Base-by-base conservation (phyloP, 2,329 filamentous ascomycete genomes). In the Colletotrichum chrysophilum region DNA sequence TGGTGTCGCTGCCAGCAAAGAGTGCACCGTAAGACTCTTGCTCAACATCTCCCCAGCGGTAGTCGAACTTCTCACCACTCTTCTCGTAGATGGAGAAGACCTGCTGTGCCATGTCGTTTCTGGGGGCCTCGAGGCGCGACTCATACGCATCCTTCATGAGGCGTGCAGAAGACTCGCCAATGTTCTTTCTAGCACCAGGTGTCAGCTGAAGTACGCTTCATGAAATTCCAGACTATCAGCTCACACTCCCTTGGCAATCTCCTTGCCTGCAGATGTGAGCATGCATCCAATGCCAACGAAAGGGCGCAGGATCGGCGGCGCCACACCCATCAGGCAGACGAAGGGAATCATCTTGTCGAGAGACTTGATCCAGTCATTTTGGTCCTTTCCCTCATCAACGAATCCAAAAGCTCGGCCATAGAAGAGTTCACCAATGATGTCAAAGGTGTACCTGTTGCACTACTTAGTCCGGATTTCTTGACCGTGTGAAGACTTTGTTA, bases 1-100 rank as follows among this genome's bases (percentile, higher is more conserved):
- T 85, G 1, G 84, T 85, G 60, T 85, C 84, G 2, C 81, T 81
- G n/a, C 83, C 84, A 5, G 84, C 85, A 43, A 84, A 74, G n/a
- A 86, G 58, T 70, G 62, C 16, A 8, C 36, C 36, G 24, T 66
- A 52, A 21, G 62, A 43, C 62, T 66, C 62, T 38, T 32, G 36
- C 62, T 66, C 32, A 36, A 66, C 62, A 7, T 66, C 36, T 4
- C 62, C 34, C 24, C 24, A 66, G 34, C 62, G 36, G 16, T 48
- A 66, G 36, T 66, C 62, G 24, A 16, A 43, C 21, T 66, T 66
- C 10, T 30, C 60, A 14, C 60, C 60, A 4, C 30, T 62, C 60
- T 34, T 62, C 30, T 62, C 60, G 13, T 62, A 62, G 32, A 62
- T 62, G 30, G 60, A 13, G 30, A 62, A 62, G 28, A 62, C 28